Evolutionary conservation across 305 asterid genomes (phyloP).

Genomic region (Plantago coronopus): DNA sequence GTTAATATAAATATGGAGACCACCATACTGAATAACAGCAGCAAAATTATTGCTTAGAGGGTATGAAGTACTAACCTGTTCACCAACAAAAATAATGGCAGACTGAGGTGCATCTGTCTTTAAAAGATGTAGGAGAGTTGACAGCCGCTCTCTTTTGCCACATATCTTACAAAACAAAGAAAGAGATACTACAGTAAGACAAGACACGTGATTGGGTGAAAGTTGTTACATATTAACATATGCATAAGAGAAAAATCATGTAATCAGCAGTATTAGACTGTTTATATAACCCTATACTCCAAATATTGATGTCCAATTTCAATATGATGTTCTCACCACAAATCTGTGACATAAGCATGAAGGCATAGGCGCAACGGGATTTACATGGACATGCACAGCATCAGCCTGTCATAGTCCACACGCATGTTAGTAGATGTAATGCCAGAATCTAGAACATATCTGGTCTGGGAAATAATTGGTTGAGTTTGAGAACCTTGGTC

Average conservation of each 20-base stretch:
- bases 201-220: constrained; percentile 1
- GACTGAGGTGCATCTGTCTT: constrained; percentile 69
- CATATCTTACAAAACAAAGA: constrained; percentile 43
- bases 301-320: background rate
- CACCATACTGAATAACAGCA: constrained; percentile 12
- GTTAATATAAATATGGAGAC: constrained; percentile 6
- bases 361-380: constrained; percentile 82
- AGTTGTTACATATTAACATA: too few relatives aligned
- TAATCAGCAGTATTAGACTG: background rate
- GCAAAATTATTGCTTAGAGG: constrained; percentile 17
- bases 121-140: constrained; percentile 56
- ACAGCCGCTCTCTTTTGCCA: constrained; percentile 58
- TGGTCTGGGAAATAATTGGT: constrained; percentile 6
- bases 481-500: constrained; percentile 64
- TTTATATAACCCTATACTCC: constrained; percentile 1
- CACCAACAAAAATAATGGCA: constrained; percentile 81
- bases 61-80: constrained; percentile 60
- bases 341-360: constrained; percentile 77
- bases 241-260: too few relatives aligned
- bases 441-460: constrained; percentile 15
- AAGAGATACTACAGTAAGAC: constrained; percentile 20
- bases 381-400: constrained; percentile 74
- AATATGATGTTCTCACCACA: constrained; percentile 52
- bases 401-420: constrained; percentile 45
- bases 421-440: constrained; percentile 23